Conservation (phyloP, 116 monocot species). For the Cymodocea nodosa region DNA sequence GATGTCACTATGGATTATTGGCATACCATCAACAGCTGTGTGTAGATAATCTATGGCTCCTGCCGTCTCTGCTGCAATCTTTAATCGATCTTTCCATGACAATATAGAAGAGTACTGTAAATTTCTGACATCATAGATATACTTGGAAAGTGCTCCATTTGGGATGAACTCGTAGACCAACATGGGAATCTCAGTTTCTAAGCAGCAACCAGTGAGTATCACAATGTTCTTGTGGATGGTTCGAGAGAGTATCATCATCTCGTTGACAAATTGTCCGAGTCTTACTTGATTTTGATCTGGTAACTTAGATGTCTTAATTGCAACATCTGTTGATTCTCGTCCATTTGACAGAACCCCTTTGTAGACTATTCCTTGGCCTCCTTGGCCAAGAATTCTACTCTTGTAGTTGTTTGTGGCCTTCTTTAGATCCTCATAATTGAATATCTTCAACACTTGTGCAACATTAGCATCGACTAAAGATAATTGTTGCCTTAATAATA, state of each 20-base stretch:
- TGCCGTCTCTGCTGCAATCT: neutral
- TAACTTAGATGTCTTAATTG: slow-evolving; percentile 23
- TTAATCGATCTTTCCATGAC: neutral
- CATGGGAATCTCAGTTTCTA: slow-evolving; percentile 26
- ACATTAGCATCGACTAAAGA: slow-evolving; percentile 7
- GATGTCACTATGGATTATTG: slow-evolving; percentile 9
- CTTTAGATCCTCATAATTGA: slow-evolving; percentile 17
- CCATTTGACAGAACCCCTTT: slow-evolving; percentile 21
- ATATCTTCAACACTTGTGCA: slow-evolving; percentile 9
- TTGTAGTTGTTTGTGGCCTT: slow-evolving; percentile 28
- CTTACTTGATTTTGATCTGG: neutral
- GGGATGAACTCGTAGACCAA: slow-evolving; percentile 36
- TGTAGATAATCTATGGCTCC: slow-evolving; percentile 7
- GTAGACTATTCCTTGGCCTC: slow-evolving; percentile 32
- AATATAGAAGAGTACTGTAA: neutral
- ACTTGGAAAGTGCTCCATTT: slow-evolving; percentile 16
- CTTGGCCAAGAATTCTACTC: slow-evolving; percentile 18
- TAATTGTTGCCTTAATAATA: slow-evolving; percentile 24
- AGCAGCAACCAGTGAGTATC: slow-evolving; percentile 25
- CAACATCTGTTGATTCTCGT: slow-evolving; percentile 4
- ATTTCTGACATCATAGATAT: slow-evolving; percentile 4
- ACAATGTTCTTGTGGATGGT: slow-evolving; percentile 31
- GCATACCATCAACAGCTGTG: neutral
- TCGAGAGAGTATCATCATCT: slow-evolving; percentile 27
- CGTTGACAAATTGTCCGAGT: slow-evolving; percentile 26